phyloP scores from a whole-genome alignment of 2,329 filamentous ascomycete species.

The Colletotrichum caudatum region DNA sequence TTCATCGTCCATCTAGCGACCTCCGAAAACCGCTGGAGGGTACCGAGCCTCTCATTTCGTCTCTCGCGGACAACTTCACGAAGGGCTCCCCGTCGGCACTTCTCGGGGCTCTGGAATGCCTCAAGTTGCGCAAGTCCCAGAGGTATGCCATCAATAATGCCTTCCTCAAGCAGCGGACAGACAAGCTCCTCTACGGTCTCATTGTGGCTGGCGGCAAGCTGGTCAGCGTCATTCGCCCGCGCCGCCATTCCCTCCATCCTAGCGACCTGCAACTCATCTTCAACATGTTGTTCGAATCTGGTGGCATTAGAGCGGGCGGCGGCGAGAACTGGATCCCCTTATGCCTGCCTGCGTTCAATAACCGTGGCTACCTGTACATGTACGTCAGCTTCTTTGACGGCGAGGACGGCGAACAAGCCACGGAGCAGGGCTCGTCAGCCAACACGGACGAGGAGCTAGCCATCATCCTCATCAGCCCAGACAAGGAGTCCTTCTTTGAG shows the following conservation, averaged over 20 bases:
- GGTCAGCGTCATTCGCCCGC: constrained; percentile 93
- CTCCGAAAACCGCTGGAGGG: constrained; percentile 89
- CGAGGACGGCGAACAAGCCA: constrained; percentile 57
- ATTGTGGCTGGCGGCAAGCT: constrained; percentile 93
- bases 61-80: constrained; percentile 94
- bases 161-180: constrained; percentile 81
- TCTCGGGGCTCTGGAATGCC: constrained; percentile 89
- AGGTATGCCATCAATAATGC: constrained; percentile 87
- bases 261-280: constrained; percentile 97
- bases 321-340: constrained; percentile 98
- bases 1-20: constrained; percentile 91
- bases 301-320: constrained; percentile 87
- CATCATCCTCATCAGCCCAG: constrained; percentile 89
- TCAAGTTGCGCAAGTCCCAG: constrained; percentile 91
- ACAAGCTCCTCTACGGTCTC: constrained; percentile 88
- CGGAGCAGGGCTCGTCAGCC: constrained; percentile 59
- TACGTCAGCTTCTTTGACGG: constrained; percentile 94
- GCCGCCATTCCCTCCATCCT: constrained; percentile 94
- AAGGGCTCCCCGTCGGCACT: constrained; percentile 90
- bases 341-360: constrained; percentile 97
- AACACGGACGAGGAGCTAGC: constrained; percentile 86
- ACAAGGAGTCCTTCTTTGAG: constrained; percentile 94
- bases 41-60: constrained; percentile 90
- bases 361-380: constrained; percentile 96
- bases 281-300: constrained; percentile 98